These are phyloP conservation scores for Boletus sp. DNA, from an alignment of 768 basidiomycete genomes.

Conservation along the genomic window DNA sequence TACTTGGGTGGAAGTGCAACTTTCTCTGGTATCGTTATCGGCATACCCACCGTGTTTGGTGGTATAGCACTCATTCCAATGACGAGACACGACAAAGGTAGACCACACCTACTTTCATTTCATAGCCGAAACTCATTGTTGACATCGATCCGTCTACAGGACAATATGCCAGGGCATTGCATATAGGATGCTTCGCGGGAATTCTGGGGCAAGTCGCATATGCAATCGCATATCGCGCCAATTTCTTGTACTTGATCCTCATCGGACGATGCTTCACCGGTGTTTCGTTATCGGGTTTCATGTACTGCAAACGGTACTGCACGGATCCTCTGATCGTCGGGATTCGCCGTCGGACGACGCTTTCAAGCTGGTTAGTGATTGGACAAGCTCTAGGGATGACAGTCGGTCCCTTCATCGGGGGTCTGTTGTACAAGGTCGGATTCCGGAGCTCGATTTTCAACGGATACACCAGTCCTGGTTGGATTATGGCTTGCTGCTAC, in stretches of 20 bases:
- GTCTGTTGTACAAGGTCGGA: constrained; percentile 58
- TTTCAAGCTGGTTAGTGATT: constrained; percentile 64
- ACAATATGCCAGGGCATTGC: constrained; percentile 50
- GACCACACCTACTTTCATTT: too few relatives aligned
- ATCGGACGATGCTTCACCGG: constrained; percentile 64
- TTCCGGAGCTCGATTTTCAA: constrained; percentile 58
- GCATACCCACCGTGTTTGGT: constrained; percentile 62
- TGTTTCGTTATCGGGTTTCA: constrained; percentile 56
- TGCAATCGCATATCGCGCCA: constrained; percentile 54
- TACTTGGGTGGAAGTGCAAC: constrained; percentile 60
- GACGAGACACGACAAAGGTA: constrained; percentile 54
- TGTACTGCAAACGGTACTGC: constrained; percentile 70
- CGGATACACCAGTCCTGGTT: constrained; percentile 63
- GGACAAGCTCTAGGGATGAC: constrained; percentile 62
- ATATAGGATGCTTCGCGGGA: constrained; percentile 49
- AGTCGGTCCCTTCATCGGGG: constrained; percentile 61
- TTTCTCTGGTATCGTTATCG: constrained; percentile 64
- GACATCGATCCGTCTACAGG: constrained; percentile 35
- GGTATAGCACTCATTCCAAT: constrained; percentile 57
- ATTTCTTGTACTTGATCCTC: constrained; percentile 67
- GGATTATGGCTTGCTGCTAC: constrained; percentile 58
- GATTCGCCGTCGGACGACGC: constrained; percentile 56
- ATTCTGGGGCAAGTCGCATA: constrained; percentile 59
- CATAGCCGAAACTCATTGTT: background rate
- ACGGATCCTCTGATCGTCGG: constrained; percentile 65